phyloP scores from a whole-genome alignment of 1,139 yeast genomes.

The Candida tropicalis region DNA sequence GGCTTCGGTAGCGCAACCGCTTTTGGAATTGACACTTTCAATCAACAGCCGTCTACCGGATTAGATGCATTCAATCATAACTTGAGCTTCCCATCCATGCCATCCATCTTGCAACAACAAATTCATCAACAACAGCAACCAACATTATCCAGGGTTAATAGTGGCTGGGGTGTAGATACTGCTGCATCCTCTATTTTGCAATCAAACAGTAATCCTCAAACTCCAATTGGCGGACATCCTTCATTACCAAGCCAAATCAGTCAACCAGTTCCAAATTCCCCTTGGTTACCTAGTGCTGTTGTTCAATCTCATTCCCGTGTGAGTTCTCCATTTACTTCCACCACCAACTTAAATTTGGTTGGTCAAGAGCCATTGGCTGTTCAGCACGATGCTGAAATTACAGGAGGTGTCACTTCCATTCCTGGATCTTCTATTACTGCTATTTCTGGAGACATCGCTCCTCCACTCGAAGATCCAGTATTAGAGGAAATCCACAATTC shows the following conservation, averaged over 20 bases:
- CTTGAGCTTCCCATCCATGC: slow-evolving; percentile 23
- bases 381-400: slow-evolving; percentile 4
- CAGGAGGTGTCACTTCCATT: background rate
- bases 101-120: slow-evolving; percentile 38
- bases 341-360: slow-evolving; percentile 11
- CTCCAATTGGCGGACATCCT: slow-evolving; percentile 32
- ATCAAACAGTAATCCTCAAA: slow-evolving; percentile 28
- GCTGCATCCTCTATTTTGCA: slow-evolving; percentile 16
- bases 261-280: slow-evolving; percentile 42
- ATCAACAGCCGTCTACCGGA: slow-evolving; percentile 13
- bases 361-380: slow-evolving; percentile 3
- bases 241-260: slow-evolving; percentile 23
- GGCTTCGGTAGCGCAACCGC: slow-evolving; percentile 7
- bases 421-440: background rate
- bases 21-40: slow-evolving; percentile 31
- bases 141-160: slow-evolving; percentile 35
- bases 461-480: slow-evolving; percentile 26
- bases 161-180: slow-evolving; percentile 46
- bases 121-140: slow-evolving; percentile 35
- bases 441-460: slow-evolving; percentile 8
- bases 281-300: slow-evolving; percentile 36
- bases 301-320: slow-evolving; percentile 41
- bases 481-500: slow-evolving; percentile 40
- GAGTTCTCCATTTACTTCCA: slow-evolving; percentile 41
- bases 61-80: slow-evolving; percentile 13